A percentile compares a stretch with the other conserved stretches of the same genome.
Evolutionary conservation across 345 rosid species (phyloP).

Genomic region (Boechera stricta): DNA sequence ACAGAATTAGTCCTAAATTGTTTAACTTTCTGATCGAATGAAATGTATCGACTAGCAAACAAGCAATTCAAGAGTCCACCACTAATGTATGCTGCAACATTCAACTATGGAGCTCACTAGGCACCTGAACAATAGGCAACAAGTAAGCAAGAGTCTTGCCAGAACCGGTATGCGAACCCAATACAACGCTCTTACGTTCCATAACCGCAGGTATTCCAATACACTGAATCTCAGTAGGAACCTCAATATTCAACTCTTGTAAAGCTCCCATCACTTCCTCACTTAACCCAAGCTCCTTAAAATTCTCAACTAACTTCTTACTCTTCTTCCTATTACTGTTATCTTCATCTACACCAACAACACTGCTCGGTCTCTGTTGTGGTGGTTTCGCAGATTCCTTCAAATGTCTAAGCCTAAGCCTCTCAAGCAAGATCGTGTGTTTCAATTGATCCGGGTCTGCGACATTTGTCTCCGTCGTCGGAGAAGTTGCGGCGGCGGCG

Average conservation of each 20-base stretch:
- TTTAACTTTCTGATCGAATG: not conserved
- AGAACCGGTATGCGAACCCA: slow-evolving; percentile 97
- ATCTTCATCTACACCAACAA: slow-evolving; percentile 37
- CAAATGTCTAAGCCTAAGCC: slow-evolving; percentile 74
- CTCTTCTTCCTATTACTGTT: slow-evolving; percentile 51
- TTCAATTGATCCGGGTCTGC: slow-evolving; percentile 58
- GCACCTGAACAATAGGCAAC: slow-evolving; percentile 93
- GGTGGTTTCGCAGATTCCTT: slow-evolving; percentile 56
- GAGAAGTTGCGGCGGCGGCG: slow-evolving; percentile 47
- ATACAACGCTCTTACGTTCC: slow-evolving; percentile 78
- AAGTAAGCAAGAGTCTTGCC: slow-evolving; percentile 92
- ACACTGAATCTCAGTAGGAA: slow-evolving; percentile 95
- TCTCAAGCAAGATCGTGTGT: slow-evolving; percentile 81
- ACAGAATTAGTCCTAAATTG: not conserved
- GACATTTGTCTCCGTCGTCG: slow-evolving; percentile 30
- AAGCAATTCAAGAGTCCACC: not conserved
- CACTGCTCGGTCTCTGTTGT: slow-evolving; percentile 45
- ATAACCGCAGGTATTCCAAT: slow-evolving; percentile 83
- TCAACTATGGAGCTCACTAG: not conserved
- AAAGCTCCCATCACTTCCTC: slow-evolving; percentile 89
- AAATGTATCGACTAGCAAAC: not conserved
- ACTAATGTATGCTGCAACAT: not conserved
- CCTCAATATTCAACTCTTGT: slow-evolving; percentile 73
- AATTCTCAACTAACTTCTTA: slow-evolving; percentile 57
- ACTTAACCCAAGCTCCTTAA: slow-evolving; percentile 77